Base-by-base conservation (phyloP, 345 rosid genomes). In the Isatis tinctoria region DNA sequence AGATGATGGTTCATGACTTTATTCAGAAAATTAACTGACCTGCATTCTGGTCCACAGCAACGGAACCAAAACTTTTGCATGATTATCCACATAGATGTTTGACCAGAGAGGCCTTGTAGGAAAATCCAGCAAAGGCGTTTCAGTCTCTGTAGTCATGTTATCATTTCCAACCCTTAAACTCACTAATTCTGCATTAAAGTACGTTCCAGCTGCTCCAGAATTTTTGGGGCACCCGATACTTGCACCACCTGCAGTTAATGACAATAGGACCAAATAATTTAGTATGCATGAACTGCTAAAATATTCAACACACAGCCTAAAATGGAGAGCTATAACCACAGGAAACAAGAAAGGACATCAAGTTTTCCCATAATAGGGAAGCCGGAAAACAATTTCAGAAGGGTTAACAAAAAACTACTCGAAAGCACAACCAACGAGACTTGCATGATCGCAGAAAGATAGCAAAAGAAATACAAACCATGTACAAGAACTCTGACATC, bases 181-280 rank as follows among this genome's bases (percentile, higher is more conserved):
- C 61, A 79, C 79, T 72, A 92, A 81, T 79, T 90, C 85, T 70
- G 90, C 91, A 87, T 95, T 88, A 62, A 91, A 95, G 61, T 84
- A 87, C 3, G 99, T 95, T 77, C 99, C 99, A 83, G 99, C 99
- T 40, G 97, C 97, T 74, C 99, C 99, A 76, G 97, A 83, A 88
- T 92, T 95, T 70, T 79, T 60, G 24, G 89, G 91, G 78, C 97
- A 92, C 65, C 93, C 96, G 37, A 86, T 76, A 77, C 97, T 95
- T 45, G 82, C 62, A 32, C 97, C 99, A 84, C 99, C 99, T 91
- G 84, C 78, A 67, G 30, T 71, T 45, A 51, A 37, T 7, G 18
- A 35, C 37, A 67, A 14, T 5, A 48, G 33, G 41, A 66, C 56
- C 45, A 70, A 11, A 54, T 28, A 36, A 54, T 33, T 75, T 27